Conservation (phyloP, 2,329 filamentous ascomycete genomes). For the Fonsecaea monophora region DNA sequence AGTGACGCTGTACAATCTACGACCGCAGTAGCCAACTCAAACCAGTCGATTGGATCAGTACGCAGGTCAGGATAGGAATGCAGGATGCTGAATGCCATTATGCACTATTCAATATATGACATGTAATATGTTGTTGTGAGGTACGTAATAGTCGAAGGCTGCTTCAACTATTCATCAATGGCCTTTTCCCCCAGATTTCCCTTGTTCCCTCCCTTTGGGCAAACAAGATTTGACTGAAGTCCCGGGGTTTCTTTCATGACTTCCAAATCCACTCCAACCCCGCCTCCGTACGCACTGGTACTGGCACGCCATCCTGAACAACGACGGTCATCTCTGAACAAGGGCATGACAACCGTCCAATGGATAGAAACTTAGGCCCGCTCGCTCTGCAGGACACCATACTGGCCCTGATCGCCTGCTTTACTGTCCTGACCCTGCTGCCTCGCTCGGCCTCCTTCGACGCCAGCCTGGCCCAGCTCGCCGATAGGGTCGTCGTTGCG, state of each 20-base stretch:
- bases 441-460: conserved; percentile 34
- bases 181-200: neutral
- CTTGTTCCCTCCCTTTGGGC: neutral
- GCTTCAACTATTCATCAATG: neutral
- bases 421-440: conserved; percentile 41
- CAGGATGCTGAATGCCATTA: neutral
- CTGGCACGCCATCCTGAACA: neutral
- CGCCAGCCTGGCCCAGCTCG: conserved; percentile 36
- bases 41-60: neutral
- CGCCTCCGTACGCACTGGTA: neutral
- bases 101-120: neutral
- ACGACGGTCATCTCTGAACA: neutral
- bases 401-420: conserved; percentile 25
- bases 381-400: conserved; percentile 33
- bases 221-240: neutral
- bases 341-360: too few species aligned
- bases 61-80: neutral
- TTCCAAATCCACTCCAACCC: neutral
- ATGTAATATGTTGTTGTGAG: conserved; percentile 2
- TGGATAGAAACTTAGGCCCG: conserved; percentile 15
- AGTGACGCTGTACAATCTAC: too few species aligned
- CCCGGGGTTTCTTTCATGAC: neutral
- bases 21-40: neutral
- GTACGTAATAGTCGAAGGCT: neutral
- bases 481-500: conserved; percentile 38